Evolutionary conservation across 2,329 filamentous ascomycete genomes (phyloP).

Genomic region (Epichloe gansuensis): DNA sequence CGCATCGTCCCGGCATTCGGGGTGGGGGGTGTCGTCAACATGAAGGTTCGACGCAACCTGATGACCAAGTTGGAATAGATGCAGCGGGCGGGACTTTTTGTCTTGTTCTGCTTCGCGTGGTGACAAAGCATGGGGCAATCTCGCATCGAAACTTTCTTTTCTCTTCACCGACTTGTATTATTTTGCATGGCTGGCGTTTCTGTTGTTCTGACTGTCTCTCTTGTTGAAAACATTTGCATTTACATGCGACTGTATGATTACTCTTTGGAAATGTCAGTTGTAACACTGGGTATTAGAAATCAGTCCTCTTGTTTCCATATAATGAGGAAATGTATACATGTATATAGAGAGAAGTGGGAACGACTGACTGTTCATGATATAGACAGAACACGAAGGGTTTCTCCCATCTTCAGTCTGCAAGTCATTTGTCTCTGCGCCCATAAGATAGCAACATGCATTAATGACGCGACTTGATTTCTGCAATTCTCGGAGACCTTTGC

Average conservation of each 20-base stretch:
- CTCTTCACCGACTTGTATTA: not conserved
- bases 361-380: too few species aligned
- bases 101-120: not conserved
- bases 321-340: too few species aligned
- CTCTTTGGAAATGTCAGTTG: too few species aligned
- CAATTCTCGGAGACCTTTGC: too few species aligned
- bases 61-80: constrained; percentile 46
- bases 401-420: too few species aligned
- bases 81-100: not conserved
- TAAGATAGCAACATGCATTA: too few species aligned
- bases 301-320: too few species aligned
- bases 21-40: constrained; percentile 81
- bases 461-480: not conserved
- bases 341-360: too few species aligned
- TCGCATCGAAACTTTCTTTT: not conserved
- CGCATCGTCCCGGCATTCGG: constrained; percentile 84
- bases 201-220: not conserved
- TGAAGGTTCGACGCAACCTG: constrained; percentile 50
- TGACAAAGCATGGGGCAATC: not conserved
- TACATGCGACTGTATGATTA: too few species aligned
- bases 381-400: too few species aligned
- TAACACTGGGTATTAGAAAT: too few species aligned
- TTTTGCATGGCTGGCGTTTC: not conserved
- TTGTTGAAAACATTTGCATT: not conserved
- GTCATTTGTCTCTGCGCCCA: too few species aligned